Base-by-base conservation (phyloP, 176 grass and related monocot species). In the Elaeis guineensis region DNA sequence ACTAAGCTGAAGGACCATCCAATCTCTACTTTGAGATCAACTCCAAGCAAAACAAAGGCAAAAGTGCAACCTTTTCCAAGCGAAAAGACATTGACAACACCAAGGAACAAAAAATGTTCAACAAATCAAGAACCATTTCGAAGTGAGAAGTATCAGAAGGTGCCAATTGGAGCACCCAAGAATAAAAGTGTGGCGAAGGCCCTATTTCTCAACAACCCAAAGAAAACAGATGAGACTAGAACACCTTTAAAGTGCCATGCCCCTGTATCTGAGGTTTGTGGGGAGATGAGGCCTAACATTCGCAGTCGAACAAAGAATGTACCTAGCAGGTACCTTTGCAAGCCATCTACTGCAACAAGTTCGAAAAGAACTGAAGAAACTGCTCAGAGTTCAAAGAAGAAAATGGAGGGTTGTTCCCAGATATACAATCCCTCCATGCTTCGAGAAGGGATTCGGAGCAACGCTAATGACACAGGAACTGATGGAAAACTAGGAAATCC, bases 291-390 rank as follows among this genome's bases (percentile, higher is more conserved):
- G 66, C 69, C 77, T 49, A 90, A 83, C 25, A 6, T 74, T 50
- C 56, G 64, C 48, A 79, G 82, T 50, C 29, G 17, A 16, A 63
- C 14, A 25, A 73, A 80, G 39, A 77, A 70, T 57, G 88, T 98
- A 61, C 84, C 87, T 2, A 98, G 87, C 72, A 80, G 93, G 75
- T 98, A 98, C 67, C 58, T 92, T 30, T 24, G 62, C 12, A 72
- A 65, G 48, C 14, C 68, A 18, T 22, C 54, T 24, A 77, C 20
- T 28, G 55, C 71, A 5, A 25, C 24, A 25, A 72, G 7, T 19
- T 68, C 2, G 26, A 82, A 89, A 60, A 91, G 70, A 56, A 26
- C 52, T 21, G 14, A 55, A 56, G 52, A 56, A 68, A 2, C 32
- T 19, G 49, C 53, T 48, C 28, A 74, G 25, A 23, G 64, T 19